Conservation (phyloP, 495 filamentous ascomycete genomes). For the Penicillium angulare region DNA sequence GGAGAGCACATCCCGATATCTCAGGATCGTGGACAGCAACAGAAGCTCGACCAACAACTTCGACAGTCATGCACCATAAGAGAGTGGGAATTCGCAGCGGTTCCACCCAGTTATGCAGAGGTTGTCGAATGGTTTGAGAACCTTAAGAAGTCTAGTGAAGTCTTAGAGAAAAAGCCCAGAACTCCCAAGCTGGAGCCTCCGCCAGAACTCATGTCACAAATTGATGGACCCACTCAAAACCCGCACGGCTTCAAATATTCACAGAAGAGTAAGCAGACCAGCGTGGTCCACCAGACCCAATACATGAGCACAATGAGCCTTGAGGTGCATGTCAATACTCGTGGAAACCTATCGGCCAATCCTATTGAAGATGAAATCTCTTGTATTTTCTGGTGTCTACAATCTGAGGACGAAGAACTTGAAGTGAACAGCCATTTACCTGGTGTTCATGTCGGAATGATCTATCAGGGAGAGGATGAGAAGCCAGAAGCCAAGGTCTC, state of each 20-base stretch:
- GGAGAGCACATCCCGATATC: slow-evolving; percentile 48
- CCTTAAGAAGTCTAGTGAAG: slow-evolving; percentile 18
- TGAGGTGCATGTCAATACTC: slow-evolving; percentile 91
- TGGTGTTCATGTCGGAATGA: slow-evolving; percentile 57
- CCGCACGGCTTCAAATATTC: slow-evolving; percentile 84
- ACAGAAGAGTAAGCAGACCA: slow-evolving; percentile 70
- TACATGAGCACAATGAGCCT: slow-evolving; percentile 97
- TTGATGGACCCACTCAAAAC: slow-evolving; percentile 87
- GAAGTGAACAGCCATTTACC: slow-evolving; percentile 53
- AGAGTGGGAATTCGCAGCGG: slow-evolving; percentile 44
- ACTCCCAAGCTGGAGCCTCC: slow-evolving; percentile 13
- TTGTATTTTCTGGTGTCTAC: slow-evolving; percentile 87
- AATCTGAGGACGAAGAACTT: slow-evolving; percentile 63
- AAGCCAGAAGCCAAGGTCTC: slow-evolving; percentile 51
- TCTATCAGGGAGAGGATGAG: slow-evolving; percentile 38
- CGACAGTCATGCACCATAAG: slow-evolving; percentile 32
- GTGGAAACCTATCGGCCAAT: slow-evolving; percentile 76
- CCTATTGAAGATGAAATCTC: slow-evolving; percentile 88
- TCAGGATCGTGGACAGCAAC: slow-evolving; percentile 50
- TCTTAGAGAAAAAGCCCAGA: slow-evolving; percentile 1
- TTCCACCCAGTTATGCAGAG: slow-evolving; percentile 69
- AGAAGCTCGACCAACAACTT: slow-evolving; percentile 46
- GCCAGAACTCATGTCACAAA: slow-evolving; percentile 66
- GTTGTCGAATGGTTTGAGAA: slow-evolving; percentile 66
- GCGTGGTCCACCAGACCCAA: slow-evolving; percentile 79